Evolutionary conservation across 768 basidiomycete species (phyloP).

Genomic region (Boletales sp.): DNA sequence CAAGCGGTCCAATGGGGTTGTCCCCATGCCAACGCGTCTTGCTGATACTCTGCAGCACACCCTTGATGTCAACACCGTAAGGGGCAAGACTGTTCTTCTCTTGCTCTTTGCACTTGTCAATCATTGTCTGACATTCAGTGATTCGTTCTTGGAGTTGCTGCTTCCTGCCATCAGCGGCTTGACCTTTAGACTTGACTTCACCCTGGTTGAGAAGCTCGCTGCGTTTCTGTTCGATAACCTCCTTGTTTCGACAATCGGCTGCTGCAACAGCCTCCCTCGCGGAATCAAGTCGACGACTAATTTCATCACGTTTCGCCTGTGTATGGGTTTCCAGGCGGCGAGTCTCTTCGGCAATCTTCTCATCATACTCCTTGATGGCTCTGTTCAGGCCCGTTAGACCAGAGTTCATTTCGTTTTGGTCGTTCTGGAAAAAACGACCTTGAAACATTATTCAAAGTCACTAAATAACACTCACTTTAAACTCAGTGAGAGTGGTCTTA

Average conservation of each 20-base stretch:
- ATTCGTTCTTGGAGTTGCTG: constrained; percentile 40
- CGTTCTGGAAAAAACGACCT: constrained; percentile 35
- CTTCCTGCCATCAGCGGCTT: constrained; percentile 31
- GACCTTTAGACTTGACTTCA: constrained; percentile 34
- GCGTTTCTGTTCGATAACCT: constrained; percentile 33
- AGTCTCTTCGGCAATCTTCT: constrained; percentile 52
- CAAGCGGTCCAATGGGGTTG: constrained; percentile 75
- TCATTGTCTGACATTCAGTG: constrained; percentile 44
- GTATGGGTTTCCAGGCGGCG: constrained; percentile 52
- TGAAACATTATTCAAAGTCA: neutral
- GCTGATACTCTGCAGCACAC: constrained; percentile 51
- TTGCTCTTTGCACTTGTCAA: constrained; percentile 44
- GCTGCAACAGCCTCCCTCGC: constrained; percentile 39
- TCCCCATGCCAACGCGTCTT: constrained; percentile 59
- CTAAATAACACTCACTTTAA: constrained; percentile 37
- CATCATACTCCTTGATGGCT: constrained; percentile 35
- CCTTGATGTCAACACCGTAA: constrained; percentile 61
- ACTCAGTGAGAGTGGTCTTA: constrained; percentile 38
- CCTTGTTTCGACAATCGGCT: constrained; percentile 35
- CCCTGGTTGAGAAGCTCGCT: constrained; percentile 30
- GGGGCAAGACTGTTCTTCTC: constrained; percentile 57
- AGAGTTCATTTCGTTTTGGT: constrained; percentile 48
- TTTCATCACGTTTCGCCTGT: constrained; percentile 60
- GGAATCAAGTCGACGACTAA: constrained; percentile 46
- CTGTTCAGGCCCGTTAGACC: constrained; percentile 34